phyloP scores from a whole-genome alignment of 257 asterid species.

The Parsonsia alboflavescens region DNA sequence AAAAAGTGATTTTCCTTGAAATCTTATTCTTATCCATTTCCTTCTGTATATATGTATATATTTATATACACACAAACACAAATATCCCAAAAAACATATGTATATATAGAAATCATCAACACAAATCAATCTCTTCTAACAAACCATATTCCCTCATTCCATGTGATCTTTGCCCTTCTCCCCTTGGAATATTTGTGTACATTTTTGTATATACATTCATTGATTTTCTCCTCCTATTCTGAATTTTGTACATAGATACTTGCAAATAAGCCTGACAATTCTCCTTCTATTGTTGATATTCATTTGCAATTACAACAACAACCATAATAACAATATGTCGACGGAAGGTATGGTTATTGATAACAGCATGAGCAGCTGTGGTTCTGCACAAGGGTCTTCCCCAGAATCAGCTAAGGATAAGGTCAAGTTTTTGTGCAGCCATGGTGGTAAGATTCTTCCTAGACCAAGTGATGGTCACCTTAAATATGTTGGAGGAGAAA shows the following conservation, averaged over 20 bases:
- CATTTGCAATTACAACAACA: no score
- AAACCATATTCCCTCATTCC: constrained; percentile 1
- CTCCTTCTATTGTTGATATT: neutral
- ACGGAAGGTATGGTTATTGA: constrained; percentile 13
- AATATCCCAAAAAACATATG: neutral
- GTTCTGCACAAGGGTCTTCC: constrained; percentile 38
- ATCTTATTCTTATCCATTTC: neutral
- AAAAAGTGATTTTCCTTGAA: neutral
- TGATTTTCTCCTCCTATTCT: neutral
- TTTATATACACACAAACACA: neutral
- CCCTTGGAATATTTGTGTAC: neutral
- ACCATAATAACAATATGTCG: neutral
- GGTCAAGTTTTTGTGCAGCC: constrained; percentile 74
- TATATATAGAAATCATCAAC: neutral
- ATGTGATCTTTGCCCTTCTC: neutral
- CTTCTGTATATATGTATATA: neutral
- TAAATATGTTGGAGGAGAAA: constrained; percentile 88
- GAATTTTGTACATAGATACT: constrained; percentile 2
- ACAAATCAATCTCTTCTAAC: neutral
- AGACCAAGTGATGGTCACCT: constrained; percentile 67
- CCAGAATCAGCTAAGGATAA: constrained; percentile 49
- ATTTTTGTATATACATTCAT: neutral
- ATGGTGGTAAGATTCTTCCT: constrained; percentile 85
- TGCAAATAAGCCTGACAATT: neutral
- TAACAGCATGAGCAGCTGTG: constrained; percentile 4